phyloP scores from a whole-genome alignment of 1,139 yeast species.

The Sugiyamaella xylanicola region DNA sequence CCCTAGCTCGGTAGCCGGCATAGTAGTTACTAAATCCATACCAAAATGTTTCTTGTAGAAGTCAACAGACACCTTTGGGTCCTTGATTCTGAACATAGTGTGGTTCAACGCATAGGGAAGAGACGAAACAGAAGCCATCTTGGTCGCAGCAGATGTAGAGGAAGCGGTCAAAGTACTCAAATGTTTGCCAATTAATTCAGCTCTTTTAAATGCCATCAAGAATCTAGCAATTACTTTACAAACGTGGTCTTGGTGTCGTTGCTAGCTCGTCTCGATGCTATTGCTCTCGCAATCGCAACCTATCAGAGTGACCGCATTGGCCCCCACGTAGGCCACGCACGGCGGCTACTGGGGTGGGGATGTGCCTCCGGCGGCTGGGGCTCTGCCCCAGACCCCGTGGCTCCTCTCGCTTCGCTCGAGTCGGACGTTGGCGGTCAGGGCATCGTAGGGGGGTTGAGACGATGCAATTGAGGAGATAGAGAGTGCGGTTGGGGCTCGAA shows the following conservation, averaged over 20 bases:
- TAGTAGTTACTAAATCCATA: conserved; percentile 58
- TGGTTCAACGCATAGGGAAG: conserved; percentile 37
- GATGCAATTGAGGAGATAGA: not conserved
- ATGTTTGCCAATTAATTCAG: conserved; percentile 2
- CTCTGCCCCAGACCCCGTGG: not conserved
- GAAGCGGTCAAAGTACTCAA: not conserved
- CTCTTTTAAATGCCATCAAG: not conserved
- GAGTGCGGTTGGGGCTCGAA: not conserved
- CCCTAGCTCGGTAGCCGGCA: conserved; percentile 57
- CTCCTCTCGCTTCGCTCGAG: conserved; percentile 2
- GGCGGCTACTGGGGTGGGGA: not conserved
- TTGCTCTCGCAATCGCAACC: not conserved
- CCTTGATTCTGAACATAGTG: conserved; percentile 72
- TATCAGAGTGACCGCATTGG: not conserved
- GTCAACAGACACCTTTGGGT: conserved; percentile 69
- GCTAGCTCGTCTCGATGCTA: not conserved
- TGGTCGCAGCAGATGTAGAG: not conserved
- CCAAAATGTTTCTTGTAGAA: conserved; percentile 81
- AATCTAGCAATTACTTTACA: no score
- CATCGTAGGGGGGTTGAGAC: not conserved
- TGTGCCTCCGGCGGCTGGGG: conserved; percentile 1
- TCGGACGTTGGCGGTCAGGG: no score
- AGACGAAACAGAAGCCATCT: conserved; percentile 16
- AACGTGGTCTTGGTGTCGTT: no score
- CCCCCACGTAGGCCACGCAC: not conserved